Evolutionary conservation across 2,329 filamentous ascomycete genomes (phyloP), one percentile per base, ranked within the genome.

Genomic region (Cladophialophora bantiana): DNA sequence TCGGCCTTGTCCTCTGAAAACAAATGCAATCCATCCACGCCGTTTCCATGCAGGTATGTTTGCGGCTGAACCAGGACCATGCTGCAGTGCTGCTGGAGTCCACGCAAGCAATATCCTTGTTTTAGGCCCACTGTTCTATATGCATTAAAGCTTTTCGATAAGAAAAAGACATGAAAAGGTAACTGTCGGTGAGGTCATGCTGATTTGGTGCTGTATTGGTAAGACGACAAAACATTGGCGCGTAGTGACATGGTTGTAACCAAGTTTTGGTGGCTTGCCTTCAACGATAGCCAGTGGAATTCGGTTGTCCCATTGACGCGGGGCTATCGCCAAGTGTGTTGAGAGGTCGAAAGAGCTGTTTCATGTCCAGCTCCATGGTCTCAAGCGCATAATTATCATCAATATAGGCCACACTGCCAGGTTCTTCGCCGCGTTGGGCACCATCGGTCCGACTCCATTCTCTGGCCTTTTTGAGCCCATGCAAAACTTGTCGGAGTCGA

Each of bases 331-430:
- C 31, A 6, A 68, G 36, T 18, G 38, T 58, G 10, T 68, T 76
- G 75, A 83, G 81, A 15, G 89, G 89, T 74, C 84, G 87, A 77
- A 92, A 92, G 59, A 93, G 82, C 72, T 88, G 83, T 74, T 87
- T 87, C 89, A 92, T 90, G 77, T 92, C 86, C 68, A 92, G 81
- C 7, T 87, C 90, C 71, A 90, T 81, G 75, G 90, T 85, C 70
- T 82, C 81, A 48, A 86, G 80, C 6, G 87, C 89, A 74, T 89
- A 92, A 65, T 86, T 83, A 69, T 88, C 86, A 74, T 90, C 87
- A 69, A 92, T 89, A 63, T 89, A 86, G 70, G 85, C 87, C 34
- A 92, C 84, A 36, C 88, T 90, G 70, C 89, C 89, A 65, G 89
- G 79, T 71, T 90, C 88, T 72, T 90, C 87, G 31, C 89, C 89